Conservation (phyloP, 352 stramenopile genomes). For the Aphanomyces astaci region DNA sequence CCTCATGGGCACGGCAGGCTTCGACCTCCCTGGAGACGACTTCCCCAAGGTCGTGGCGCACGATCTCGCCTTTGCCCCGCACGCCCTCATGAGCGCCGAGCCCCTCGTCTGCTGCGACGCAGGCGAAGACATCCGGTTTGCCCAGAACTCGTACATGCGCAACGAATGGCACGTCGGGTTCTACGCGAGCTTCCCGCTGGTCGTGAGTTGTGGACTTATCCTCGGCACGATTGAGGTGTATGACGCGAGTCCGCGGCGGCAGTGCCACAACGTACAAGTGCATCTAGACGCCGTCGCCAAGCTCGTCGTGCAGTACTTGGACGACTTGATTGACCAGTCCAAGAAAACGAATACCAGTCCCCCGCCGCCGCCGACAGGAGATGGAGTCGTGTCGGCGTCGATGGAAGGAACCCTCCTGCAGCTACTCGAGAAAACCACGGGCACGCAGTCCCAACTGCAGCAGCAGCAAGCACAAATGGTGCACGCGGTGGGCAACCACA, state of each 20-base stretch:
- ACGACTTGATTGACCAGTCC: constrained; percentile 46
- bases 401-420: constrained; percentile 73
- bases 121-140: constrained; percentile 53
- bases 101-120: constrained; percentile 64
- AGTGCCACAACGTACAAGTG: constrained; percentile 50
- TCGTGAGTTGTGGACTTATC: constrained; percentile 56
- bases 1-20: constrained; percentile 42
- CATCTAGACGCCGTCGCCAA: constrained; percentile 72
- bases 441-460: constrained; percentile 67
- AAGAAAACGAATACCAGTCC: neutral
- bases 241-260: constrained; percentile 40
- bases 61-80: constrained; percentile 45
- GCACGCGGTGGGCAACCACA: constrained; percentile 59
- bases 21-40: constrained; percentile 27
- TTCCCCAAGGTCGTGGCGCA: constrained; percentile 30
- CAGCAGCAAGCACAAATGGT: constrained; percentile 79
- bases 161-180: constrained; percentile 45
- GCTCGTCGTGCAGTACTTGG: constrained; percentile 60
- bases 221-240: constrained; percentile 68
- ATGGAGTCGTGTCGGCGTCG: constrained; percentile 1
- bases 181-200: constrained; percentile 74
- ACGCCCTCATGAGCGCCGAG: constrained; percentile 54
- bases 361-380: neutral
- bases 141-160: constrained; percentile 47
- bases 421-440: constrained; percentile 70